These are phyloP conservation scores for Pythium inflatum DNA, from an alignment of 352 stramenopile species.

Conservation along the genomic window DNA sequence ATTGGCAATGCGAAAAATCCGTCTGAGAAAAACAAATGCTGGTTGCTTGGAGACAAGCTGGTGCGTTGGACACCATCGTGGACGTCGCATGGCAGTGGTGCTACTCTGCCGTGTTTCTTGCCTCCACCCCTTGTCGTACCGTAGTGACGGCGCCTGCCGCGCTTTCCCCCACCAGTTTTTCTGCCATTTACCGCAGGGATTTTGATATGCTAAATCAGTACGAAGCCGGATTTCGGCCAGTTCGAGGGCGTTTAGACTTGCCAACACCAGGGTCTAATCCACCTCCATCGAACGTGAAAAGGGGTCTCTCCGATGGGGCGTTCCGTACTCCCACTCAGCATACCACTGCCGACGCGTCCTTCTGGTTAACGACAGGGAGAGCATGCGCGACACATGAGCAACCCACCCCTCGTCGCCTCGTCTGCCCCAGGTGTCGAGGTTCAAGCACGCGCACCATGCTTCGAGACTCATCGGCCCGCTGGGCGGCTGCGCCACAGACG, in stretches of 20 bases:
- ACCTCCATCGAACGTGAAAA: neutral
- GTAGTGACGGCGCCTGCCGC: neutral
- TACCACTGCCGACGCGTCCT: constrained; percentile 9
- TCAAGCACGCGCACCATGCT: constrained; percentile 7
- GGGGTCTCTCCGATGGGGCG: no score
- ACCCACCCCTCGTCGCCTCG: neutral
- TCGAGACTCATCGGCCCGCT: constrained; percentile 15
- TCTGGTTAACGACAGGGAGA: neutral
- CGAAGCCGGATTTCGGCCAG: no score
- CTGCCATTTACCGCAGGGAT: no score
- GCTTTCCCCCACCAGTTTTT: no score
- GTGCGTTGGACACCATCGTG: neutral
- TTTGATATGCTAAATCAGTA: no score
- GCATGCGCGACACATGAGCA: constrained; percentile 19
- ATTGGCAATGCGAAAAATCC: no score
- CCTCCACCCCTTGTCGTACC: constrained; percentile 28
- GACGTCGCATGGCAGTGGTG: neutral
- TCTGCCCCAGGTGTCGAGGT: constrained; percentile 4
- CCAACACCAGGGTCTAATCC: neutral
- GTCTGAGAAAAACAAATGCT: no score
- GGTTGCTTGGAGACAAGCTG: no score
- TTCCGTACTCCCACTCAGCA: no score
- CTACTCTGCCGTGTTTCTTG: no score
- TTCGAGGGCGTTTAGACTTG: no score
- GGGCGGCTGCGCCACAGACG: constrained; percentile 20